phyloP scores from a whole-genome alignment of 1,139 yeast species.

The Spencermartinsiella ligniputridi region DNA sequence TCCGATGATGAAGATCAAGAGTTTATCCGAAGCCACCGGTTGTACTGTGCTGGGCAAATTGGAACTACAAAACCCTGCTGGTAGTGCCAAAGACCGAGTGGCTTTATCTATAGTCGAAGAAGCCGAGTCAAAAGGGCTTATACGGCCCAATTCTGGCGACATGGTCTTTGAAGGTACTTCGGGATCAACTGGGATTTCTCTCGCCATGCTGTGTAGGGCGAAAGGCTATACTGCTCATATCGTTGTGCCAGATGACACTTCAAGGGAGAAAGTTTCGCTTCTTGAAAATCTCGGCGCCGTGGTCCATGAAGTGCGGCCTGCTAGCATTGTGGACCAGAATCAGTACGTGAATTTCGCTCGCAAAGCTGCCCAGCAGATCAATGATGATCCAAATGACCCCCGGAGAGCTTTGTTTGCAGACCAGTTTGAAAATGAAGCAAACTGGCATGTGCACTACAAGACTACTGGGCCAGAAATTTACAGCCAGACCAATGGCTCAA shows the following conservation, averaged over 20 bases:
- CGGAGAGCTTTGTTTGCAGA: conserved; percentile 76
- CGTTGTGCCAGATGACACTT: conserved; percentile 93
- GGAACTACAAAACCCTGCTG: conserved; percentile 88
- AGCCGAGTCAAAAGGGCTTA: conserved; percentile 56
- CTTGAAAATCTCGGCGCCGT: conserved; percentile 74
- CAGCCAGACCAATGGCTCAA: conserved; percentile 49
- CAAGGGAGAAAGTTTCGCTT: conserved; percentile 71
- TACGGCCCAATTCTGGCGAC: conserved; percentile 58
- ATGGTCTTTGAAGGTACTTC: conserved; percentile 89
- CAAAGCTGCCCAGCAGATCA: conserved; percentile 53
- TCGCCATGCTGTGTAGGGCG: conserved; percentile 83
- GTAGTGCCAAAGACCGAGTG: conserved; percentile 92
- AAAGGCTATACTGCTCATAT: conserved; percentile 87
- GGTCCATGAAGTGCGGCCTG: conserved; percentile 88
- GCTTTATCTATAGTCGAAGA: conserved; percentile 77
- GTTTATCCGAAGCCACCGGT: conserved; percentile 72
- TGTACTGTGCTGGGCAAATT: conserved; percentile 83
- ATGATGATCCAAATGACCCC: conserved; percentile 35
- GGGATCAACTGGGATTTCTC: conserved; percentile 93
- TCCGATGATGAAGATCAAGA: conserved; percentile 71
- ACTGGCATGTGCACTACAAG: conserved; percentile 78
- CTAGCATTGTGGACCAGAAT: conserved; percentile 87
- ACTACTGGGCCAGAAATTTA: conserved; percentile 92
- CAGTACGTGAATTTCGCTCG: conserved; percentile 92
- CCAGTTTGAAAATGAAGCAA: conserved; percentile 89